Percentiles rank a stretch among this genome's conserved stretches.
phyloP scores from a whole-genome alignment of 108 stramenopile genomes.

The Schizochytrium sp. region DNA sequence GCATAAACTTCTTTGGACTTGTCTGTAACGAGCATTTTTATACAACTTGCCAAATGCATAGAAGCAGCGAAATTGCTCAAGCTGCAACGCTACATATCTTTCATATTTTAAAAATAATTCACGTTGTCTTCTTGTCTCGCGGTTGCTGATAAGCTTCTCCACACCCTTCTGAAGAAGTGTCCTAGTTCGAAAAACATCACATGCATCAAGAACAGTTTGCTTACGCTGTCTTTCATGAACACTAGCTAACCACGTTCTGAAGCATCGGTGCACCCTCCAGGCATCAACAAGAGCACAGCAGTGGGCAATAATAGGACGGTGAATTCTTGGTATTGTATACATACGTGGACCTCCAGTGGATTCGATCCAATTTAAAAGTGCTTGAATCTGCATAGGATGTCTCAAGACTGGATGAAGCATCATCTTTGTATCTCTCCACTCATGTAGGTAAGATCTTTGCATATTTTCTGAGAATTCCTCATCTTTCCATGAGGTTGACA shows the following conservation, averaged over 20 bases:
- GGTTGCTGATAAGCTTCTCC: background rate
- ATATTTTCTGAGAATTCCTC: too few species aligned
- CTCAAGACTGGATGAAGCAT: slow-evolving; percentile 18
- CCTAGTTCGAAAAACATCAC: background rate
- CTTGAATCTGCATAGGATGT: background rate
- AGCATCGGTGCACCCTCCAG: slow-evolving; percentile 15
- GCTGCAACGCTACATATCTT: too few species aligned
- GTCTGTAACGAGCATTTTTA: too few species aligned
- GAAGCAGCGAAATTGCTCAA: too few species aligned
- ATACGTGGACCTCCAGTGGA: background rate
- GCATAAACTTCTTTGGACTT: too few species aligned
- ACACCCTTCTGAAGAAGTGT: background rate
- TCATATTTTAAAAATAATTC: too few species aligned
- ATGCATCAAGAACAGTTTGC: background rate
- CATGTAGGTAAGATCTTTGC: background rate
- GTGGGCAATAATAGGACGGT: slow-evolving; percentile 4
- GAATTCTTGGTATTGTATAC: background rate
- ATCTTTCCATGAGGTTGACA: too few species aligned
- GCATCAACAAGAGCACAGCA: slow-evolving; percentile 24
- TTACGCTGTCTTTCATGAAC: background rate
- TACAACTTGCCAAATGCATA: too few species aligned
- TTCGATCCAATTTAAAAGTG: background rate
- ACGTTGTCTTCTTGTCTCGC: background rate
- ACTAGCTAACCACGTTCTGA: background rate
- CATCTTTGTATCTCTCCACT: background rate